Evolutionary conservation across 805 yeast species (phyloP).

Genomic region (Teunomyces aglyptinius): DNA sequence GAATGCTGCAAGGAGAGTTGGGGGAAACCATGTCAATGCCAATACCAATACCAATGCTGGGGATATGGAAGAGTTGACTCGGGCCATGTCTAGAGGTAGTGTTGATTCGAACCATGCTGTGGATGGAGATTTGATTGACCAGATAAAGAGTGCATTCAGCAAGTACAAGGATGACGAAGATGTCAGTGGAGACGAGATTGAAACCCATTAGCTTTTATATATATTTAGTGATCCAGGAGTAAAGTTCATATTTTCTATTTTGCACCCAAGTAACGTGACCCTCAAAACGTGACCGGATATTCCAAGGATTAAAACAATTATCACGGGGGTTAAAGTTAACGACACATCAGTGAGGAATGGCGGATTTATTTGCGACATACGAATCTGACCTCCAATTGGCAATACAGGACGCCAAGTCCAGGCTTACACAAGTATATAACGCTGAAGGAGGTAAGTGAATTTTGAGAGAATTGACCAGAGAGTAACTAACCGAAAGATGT

Average conservation of each 20-base stretch:
- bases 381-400: slow-evolving; percentile 73
- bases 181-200: slow-evolving; percentile 56
- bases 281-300: neutral
- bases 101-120: slow-evolving; percentile 27
- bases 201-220: slow-evolving; percentile 17
- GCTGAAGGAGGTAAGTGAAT: slow-evolving; percentile 41
- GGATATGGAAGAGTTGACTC: slow-evolving; percentile 18
- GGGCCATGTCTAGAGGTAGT: slow-evolving; percentile 23
- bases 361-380: slow-evolving; percentile 60
- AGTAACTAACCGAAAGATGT: slow-evolving; percentile 38
- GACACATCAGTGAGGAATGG: slow-evolving; percentile 18
- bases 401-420: slow-evolving; percentile 65
- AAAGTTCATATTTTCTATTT: neutral
- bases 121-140: slow-evolving; percentile 33
- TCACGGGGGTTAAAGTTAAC: neutral
- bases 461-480: neutral
- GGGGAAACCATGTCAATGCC: slow-evolving; percentile 18
- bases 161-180: slow-evolving; percentile 40
- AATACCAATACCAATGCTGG: slow-evolving; percentile 20
- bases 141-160: slow-evolving; percentile 36
- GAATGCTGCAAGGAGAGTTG: slow-evolving; percentile 16
- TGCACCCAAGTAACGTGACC: slow-evolving; percentile 5
- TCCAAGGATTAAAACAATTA: no score
- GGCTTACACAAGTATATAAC: slow-evolving; percentile 53
- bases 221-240: no score